A percentile compares a stretch with the other conserved stretches of the same genome.
Conservation (phyloP, 768 basidiomycete species). For the Pleurotus sapidus region DNA sequence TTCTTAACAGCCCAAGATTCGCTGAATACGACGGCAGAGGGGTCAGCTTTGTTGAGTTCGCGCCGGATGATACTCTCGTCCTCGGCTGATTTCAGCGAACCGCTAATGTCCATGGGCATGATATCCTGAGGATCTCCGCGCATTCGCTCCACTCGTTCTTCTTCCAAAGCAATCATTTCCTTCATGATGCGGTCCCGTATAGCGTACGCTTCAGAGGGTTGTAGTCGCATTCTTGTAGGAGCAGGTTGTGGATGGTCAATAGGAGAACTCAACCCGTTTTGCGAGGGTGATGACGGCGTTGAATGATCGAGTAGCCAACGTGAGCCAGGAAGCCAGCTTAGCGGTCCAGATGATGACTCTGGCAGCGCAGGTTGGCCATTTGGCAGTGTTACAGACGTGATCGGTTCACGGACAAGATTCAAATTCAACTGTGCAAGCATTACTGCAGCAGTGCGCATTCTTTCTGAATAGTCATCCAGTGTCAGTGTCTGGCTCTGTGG, state of each 20-base stretch:
- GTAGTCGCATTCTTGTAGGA: slow-evolving; percentile 65
- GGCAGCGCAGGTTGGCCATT: slow-evolving; percentile 10
- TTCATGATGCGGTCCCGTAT: slow-evolving; percentile 97
- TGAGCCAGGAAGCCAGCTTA: slow-evolving; percentile 55
- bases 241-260: slow-evolving; percentile 12
- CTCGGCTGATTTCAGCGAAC: slow-evolving; percentile 67
- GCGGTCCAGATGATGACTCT: slow-evolving; percentile 23
- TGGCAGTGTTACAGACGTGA: slow-evolving; percentile 19
- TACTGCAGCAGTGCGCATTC: slow-evolving; percentile 97
- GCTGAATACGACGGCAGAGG: slow-evolving; percentile 92
- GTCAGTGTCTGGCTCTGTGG: slow-evolving; percentile 44
- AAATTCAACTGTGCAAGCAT: slow-evolving; percentile 98
- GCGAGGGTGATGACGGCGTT: slow-evolving; percentile 15
- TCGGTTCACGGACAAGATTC: slow-evolving; percentile 59
- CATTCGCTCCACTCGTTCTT: slow-evolving; percentile 96
- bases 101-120: slow-evolving; percentile 54
- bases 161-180: slow-evolving; percentile 96
- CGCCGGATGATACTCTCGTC: slow-evolving; percentile 93
- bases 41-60: slow-evolving; percentile 93
- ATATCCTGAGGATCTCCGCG: slow-evolving; percentile 65
- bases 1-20: slow-evolving; percentile 96
- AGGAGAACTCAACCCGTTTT: slow-evolving; percentile 8
- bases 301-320: slow-evolving; percentile 40
- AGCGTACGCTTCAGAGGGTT: slow-evolving; percentile 79
- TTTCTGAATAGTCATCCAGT: slow-evolving; percentile 95